phyloP scores from a whole-genome alignment of 2,329 filamentous ascomycete species.

The Pyrenophora seminiperda region DNA sequence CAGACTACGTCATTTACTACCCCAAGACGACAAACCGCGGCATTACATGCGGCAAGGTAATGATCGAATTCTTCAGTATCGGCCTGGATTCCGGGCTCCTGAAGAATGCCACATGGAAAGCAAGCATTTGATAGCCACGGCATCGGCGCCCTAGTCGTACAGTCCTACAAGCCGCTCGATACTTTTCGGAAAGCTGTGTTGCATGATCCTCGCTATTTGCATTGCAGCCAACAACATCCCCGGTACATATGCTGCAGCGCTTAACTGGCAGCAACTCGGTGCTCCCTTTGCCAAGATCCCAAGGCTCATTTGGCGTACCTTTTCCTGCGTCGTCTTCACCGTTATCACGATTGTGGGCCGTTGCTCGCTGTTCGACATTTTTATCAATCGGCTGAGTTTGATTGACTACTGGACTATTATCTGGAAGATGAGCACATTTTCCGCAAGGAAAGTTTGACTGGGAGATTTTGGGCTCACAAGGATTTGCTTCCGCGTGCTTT shows the following conservation, averaged over 20 bases:
- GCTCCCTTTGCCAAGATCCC: constrained; percentile 65
- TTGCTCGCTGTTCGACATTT: constrained; percentile 63
- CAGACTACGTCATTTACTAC: constrained; percentile 70
- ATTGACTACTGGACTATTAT: constrained; percentile 38
- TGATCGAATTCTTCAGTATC: constrained; percentile 65
- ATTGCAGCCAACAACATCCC: constrained; percentile 64
- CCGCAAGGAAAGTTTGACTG: constrained; percentile 25
- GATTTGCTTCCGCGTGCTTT: constrained; percentile 27
- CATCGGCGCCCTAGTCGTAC: constrained; percentile 64
- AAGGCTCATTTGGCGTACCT: constrained; percentile 68
- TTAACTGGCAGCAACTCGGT: constrained; percentile 69
- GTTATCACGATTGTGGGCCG: constrained; percentile 70
- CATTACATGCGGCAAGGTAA: constrained; percentile 60
- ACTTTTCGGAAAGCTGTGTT: constrained; percentile 66
- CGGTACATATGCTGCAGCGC: constrained; percentile 68
- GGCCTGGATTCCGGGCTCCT: constrained; percentile 64
- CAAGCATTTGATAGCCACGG: constrained; percentile 61
- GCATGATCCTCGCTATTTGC: constrained; percentile 65
- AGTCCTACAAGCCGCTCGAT: constrained; percentile 61
- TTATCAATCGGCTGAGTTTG: constrained; percentile 62
- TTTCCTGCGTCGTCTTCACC: constrained; percentile 57
- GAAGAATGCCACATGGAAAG: constrained; percentile 57
- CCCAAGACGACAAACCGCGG: constrained; percentile 58
- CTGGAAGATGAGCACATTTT: constrained; percentile 34
- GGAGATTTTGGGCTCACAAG: constrained; percentile 30